These are phyloP conservation scores for Abortiporus biennis DNA, from an alignment of 1,284 basidiomycete genomes.

Conservation along the genomic window DNA sequence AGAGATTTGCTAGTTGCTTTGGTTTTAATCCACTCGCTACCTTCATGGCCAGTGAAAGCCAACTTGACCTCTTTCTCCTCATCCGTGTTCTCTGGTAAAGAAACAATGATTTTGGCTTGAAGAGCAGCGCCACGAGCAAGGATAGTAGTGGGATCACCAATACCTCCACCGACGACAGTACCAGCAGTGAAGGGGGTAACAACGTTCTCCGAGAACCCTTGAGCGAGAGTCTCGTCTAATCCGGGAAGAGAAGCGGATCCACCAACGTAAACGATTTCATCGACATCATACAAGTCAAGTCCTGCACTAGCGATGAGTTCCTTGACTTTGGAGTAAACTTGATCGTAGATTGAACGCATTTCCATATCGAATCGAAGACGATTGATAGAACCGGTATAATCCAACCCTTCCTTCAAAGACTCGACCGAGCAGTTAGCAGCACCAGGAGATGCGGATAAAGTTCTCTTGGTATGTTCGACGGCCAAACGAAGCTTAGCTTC, in stretches of 20 bases:
- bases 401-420: constrained; percentile 90
- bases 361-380: constrained; percentile 92
- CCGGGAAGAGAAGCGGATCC: constrained; percentile 85
- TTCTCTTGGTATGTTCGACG: constrained; percentile 93
- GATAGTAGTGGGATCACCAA: constrained; percentile 84
- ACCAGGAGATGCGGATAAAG: constrained; percentile 82
- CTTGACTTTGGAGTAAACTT: constrained; percentile 58
- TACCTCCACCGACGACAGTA: constrained; percentile 62
- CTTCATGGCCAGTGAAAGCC: constrained; percentile 48
- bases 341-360: constrained; percentile 66
- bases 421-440: constrained; percentile 91
- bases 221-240: constrained; percentile 68
- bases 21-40: constrained; percentile 37
- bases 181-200: constrained; percentile 60
- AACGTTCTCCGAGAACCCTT: constrained; percentile 67
- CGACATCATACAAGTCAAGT: constrained; percentile 76
- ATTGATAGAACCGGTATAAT: constrained; percentile 92
- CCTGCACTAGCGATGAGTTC: constrained; percentile 57
- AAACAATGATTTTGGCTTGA: constrained; percentile 71
- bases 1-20: constrained; percentile 65
- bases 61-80: constrained; percentile 46
- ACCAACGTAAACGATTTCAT: constrained; percentile 91
- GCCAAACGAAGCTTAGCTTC: constrained; percentile 92
- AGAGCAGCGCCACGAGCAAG: constrained; percentile 86
- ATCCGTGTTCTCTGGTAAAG: constrained; percentile 36